These are phyloP conservation scores for Claviceps pusilla DNA, from an alignment of 2,329 filamentous ascomycete species.

Conservation along the genomic window DNA sequence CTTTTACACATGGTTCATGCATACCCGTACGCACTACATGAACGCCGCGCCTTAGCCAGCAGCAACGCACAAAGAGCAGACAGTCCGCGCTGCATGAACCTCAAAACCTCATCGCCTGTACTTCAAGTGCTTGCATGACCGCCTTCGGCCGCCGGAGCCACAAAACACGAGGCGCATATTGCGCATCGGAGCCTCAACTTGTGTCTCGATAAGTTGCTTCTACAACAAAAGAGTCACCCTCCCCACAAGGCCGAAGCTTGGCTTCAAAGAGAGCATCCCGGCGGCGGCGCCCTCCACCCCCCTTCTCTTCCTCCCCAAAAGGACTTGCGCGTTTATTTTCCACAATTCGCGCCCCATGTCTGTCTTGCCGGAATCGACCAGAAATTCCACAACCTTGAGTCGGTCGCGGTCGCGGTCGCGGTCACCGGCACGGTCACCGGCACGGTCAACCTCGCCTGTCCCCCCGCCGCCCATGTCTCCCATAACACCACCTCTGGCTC, in stretches of 20 bases:
- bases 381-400: constrained; percentile 7
- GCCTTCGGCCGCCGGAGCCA: not conserved
- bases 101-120: not conserved
- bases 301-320: no score
- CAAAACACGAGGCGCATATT: not conserved
- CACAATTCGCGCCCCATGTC: constrained; percentile 12
- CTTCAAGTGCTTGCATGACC: no score
- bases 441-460: constrained; percentile 29
- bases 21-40: not conserved
- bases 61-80: not conserved
- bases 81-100: not conserved
- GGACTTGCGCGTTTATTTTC: no score
- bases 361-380: constrained; percentile 18
- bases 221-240: not conserved
- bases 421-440: constrained; percentile 16
- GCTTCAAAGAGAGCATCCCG: not conserved
- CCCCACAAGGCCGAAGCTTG: not conserved
- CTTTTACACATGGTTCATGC: not conserved
- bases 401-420: constrained; percentile 11
- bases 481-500: constrained; percentile 35
- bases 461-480: constrained; percentile 37
- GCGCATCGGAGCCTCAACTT: not conserved
- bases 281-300: no score
- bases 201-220: not conserved
- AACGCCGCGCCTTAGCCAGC: not conserved